Evolutionary conservation across 495 filamentous ascomycete genomes (phyloP).

Genomic region (Penicillium riverlandense): DNA sequence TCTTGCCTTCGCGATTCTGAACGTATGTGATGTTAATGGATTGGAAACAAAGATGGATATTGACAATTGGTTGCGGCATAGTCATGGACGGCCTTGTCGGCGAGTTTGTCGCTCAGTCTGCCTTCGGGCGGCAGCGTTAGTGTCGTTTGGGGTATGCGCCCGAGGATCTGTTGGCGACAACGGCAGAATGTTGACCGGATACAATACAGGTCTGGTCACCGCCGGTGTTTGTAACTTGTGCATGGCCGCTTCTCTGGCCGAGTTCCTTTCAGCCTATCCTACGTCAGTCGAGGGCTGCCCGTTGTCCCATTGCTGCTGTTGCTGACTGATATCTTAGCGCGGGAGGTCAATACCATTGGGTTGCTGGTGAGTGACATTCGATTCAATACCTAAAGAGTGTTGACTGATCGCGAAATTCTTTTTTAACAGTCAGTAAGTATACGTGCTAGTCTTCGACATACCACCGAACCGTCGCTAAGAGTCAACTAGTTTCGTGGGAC

Average conservation of each 20-base stretch:
- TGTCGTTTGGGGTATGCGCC: constrained; percentile 41
- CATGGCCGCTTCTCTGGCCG: constrained; percentile 62
- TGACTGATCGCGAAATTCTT: neutral
- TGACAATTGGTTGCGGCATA: constrained; percentile 12
- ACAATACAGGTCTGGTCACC: constrained; percentile 48
- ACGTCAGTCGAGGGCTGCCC: constrained; percentile 34
- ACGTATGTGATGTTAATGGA: constrained; percentile 26
- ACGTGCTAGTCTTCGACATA: constrained; percentile 4
- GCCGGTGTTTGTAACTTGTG: constrained; percentile 68
- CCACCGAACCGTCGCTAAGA: constrained; percentile 1
- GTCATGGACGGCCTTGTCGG: constrained; percentile 47
- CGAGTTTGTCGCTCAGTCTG: constrained; percentile 41
- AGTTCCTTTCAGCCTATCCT: constrained; percentile 67
- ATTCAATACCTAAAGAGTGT: too few species aligned
- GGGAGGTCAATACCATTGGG: constrained; percentile 71
- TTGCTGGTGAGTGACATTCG: constrained; percentile 40
- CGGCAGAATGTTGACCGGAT: neutral
- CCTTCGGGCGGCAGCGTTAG: constrained; percentile 39
- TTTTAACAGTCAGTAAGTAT: neutral
- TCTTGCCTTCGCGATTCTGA: constrained; percentile 47
- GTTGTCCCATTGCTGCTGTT: neutral
- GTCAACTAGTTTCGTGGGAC: constrained; percentile 36
- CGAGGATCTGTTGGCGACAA: neutral
- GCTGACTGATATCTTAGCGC: constrained; percentile 25
- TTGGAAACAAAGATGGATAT: neutral